Evolutionary conservation across 2,329 filamentous ascomycete species (phyloP), one percentile per base, ranked within the genome.

Genomic region (Orbilia brochopaga): DNA sequence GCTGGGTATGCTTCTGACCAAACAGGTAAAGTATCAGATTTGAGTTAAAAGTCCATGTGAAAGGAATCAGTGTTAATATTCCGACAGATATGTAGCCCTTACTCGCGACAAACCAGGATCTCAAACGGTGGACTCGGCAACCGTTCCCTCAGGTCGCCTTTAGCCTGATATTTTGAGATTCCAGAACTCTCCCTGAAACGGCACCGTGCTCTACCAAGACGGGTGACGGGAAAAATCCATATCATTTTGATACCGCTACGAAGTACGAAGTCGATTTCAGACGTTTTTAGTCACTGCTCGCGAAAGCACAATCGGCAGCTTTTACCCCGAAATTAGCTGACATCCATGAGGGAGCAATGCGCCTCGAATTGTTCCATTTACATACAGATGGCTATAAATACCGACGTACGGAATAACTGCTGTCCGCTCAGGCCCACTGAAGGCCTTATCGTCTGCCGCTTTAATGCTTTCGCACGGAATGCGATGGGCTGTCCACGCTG

Each of bases 101-200:
- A 55, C 35, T 24, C 56, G 51, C n/a, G 44, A 27, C 35, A 50
- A 51, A 42, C 42, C 52, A 53, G 44, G 27, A 42, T 37, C 35
- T 30, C 37, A 21, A 51, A 51, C 46, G 46, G 17, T 48, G 35
- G 11, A 10, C 24, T 64, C 60, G 66, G 66, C 42, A 64, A 51
- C 23, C 55, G 21, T 70, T 63, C 35, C 66, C 32, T 11, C 32
- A 32, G 27, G 19, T 23, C 27, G 52, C 30, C 40, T 70, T 70
- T 70, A 70, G 66, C 66, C 66, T 70, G 59, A 70, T 54, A 30
- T 51, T 50, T 60, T 48, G 57, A 52, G 57, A 59, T 70, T 70
- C 66, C 66, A 70, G 66, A 70, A 70, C 66, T 50, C 66, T 50
- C 46, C 50, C 44, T 70, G 66, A 70, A 70, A 70, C 66, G 60